Percentiles rank a stretch among this genome's conserved stretches.
Evolutionary conservation across 805 yeast genomes (phyloP).

Genomic region (Candida anglica): DNA sequence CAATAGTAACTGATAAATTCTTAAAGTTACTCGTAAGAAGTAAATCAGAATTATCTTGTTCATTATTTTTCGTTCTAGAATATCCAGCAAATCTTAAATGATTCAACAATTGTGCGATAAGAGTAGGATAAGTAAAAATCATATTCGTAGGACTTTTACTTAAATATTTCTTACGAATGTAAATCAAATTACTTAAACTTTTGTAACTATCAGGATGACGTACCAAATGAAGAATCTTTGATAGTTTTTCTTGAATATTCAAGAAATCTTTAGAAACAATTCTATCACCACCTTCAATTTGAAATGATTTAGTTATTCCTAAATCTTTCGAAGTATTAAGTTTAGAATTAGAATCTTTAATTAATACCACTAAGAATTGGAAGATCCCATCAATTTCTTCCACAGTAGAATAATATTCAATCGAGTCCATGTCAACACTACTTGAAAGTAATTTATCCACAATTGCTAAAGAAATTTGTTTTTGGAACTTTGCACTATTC

Average conservation of each 20-base stretch:
- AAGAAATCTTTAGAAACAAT: slow-evolving; percentile 34
- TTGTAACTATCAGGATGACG: slow-evolving; percentile 37
- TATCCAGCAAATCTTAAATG: slow-evolving; percentile 47
- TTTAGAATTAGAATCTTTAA: slow-evolving; percentile 31
- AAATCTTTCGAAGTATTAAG: slow-evolving; percentile 34
- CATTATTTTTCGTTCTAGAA: slow-evolving; percentile 26
- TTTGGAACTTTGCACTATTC: slow-evolving; percentile 50
- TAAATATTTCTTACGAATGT: slow-evolving; percentile 42
- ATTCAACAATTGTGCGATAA: slow-evolving; percentile 59
- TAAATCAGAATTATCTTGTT: slow-evolving; percentile 17
- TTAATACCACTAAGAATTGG: slow-evolving; percentile 52
- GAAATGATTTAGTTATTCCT: slow-evolving; percentile 34
- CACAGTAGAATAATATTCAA: slow-evolving; percentile 22
- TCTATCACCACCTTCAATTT: slow-evolving; percentile 23
- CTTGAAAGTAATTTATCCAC: slow-evolving; percentile 50
- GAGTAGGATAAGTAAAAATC: slow-evolving; percentile 70
- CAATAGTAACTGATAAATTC: slow-evolving; percentile 63
- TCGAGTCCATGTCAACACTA: slow-evolving; percentile 16
- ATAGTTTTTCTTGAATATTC: slow-evolving; percentile 55
- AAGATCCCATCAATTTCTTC: slow-evolving; percentile 60
- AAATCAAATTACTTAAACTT: slow-evolving; percentile 28
- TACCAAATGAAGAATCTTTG: slow-evolving; percentile 66
- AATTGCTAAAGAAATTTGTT: slow-evolving; percentile 56
- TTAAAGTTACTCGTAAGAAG: slow-evolving; percentile 59
- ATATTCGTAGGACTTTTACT: slow-evolving; percentile 53